phyloP scores from a whole-genome alignment of 164 flowering plant genomes.

The Tinospora cordifolia region DNA sequence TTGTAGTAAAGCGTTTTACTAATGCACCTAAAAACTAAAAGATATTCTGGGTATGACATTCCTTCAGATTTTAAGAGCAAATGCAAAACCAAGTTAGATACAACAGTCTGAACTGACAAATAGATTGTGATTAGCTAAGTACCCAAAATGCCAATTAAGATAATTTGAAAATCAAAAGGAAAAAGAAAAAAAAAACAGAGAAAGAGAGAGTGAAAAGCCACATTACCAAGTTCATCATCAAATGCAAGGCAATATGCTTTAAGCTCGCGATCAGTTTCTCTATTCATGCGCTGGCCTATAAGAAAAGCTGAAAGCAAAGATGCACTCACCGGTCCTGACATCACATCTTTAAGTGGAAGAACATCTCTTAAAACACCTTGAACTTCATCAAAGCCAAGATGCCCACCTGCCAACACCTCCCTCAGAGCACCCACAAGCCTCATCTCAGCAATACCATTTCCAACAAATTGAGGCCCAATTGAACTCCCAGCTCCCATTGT shows the following conservation, averaged over 20 bases:
- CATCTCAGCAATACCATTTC: conserved; percentile 63
- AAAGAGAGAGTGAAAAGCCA: not conserved
- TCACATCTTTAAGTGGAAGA: conserved; percentile 56
- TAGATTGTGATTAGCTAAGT: not conserved
- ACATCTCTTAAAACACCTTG: conserved; percentile 82
- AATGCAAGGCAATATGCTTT: conserved; percentile 98
- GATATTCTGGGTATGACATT: not conserved
- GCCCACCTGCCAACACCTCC: conserved; percentile 96
- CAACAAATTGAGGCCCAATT: conserved; percentile 72
- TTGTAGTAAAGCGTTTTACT: no score
- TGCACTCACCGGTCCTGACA: conserved; percentile 41
- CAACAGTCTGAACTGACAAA: not conserved
- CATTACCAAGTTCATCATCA: conserved; percentile 85
- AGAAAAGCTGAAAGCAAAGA: conserved; percentile 87
- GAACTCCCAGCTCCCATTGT: conserved; percentile 72
- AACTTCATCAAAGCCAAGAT: conserved; percentile 95
- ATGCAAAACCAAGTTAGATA: not conserved
- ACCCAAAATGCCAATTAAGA: not conserved
- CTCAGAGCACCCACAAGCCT: conserved; percentile 94
- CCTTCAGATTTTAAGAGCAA: not conserved
- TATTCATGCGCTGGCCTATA: conserved; percentile 97
- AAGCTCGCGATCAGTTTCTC: conserved; percentile 92
- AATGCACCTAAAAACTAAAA: no score
- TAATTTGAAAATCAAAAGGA: not conserved
- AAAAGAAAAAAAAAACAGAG: not conserved